Percentiles rank a stretch among this genome's conserved stretches.
Evolutionary conservation across 805 yeast genomes (phyloP).

Genomic region (Saccharomycopsis malanga): DNA sequence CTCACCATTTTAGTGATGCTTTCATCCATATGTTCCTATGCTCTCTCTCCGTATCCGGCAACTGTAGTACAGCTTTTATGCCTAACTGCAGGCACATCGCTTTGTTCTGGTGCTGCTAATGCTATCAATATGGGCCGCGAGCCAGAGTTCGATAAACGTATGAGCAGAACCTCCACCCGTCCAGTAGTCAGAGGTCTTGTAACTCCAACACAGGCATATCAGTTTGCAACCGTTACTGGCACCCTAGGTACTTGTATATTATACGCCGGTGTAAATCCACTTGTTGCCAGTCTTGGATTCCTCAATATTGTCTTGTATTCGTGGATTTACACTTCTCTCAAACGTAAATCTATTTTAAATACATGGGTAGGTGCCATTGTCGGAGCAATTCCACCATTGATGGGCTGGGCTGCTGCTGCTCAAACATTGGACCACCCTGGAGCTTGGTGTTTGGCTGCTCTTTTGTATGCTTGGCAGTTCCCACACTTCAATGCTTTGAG

Average conservation of each 20-base stretch:
- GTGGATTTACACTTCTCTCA: slow-evolving; percentile 87
- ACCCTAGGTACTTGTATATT: slow-evolving; percentile 60
- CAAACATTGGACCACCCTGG: slow-evolving; percentile 63
- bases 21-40: slow-evolving; percentile 90
- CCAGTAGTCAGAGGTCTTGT: slow-evolving; percentile 86
- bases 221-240: slow-evolving; percentile 74
- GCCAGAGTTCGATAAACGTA: slow-evolving; percentile 77
- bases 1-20: slow-evolving; percentile 81
- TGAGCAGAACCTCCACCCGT: slow-evolving; percentile 82
- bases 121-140: slow-evolving; percentile 97
- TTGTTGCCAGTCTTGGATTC: slow-evolving; percentile 76
- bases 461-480: slow-evolving; percentile 96
- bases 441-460: slow-evolving; percentile 88
- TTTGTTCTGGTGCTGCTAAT: slow-evolving; percentile 91
- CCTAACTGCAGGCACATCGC: slow-evolving; percentile 76
- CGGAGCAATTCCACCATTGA: slow-evolving; percentile 95
- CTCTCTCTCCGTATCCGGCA: slow-evolving; percentile 79
- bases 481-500: slow-evolving; percentile 94
- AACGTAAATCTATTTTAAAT: slow-evolving; percentile 75
- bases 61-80: slow-evolving; percentile 62
- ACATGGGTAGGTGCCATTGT: slow-evolving; percentile 99
- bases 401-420: slow-evolving; percentile 95
- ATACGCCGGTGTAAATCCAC: slow-evolving; percentile 75
- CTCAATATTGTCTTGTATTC: slow-evolving; percentile 76
- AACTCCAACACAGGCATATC: slow-evolving; percentile 68